A percentile compares a stretch with the other conserved stretches of the same genome.
Conservation (phyloP, 2,329 filamentous ascomycete genomes). For the Metarhizium sp. region DNA sequence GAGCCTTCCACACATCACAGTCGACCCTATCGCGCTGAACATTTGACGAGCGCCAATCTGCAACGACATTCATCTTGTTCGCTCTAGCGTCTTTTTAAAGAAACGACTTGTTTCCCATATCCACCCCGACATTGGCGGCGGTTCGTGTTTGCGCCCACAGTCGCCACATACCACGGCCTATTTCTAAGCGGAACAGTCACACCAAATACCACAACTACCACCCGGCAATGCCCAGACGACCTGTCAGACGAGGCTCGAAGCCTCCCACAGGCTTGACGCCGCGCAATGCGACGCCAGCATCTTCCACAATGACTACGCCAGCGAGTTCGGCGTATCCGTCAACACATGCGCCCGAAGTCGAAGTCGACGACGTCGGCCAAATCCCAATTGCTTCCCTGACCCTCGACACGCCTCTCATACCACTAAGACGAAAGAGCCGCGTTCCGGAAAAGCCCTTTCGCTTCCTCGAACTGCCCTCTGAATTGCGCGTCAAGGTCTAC, state of each 20-base stretch:
- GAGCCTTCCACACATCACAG: not conserved
- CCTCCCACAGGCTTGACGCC: slow-evolving; percentile 16
- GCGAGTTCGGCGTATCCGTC: slow-evolving; percentile 27
- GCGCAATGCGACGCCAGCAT: slow-evolving; percentile 16
- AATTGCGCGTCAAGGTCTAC: slow-evolving; percentile 63
- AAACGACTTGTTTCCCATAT: too few relatives aligned
- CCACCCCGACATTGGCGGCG: not conserved
- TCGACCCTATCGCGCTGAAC: not conserved
- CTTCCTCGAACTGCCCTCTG: slow-evolving; percentile 59
- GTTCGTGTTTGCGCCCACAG: slow-evolving; percentile 1
- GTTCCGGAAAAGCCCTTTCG: slow-evolving; percentile 41
- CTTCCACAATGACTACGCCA: slow-evolving; percentile 24
- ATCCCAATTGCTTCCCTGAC: slow-evolving; percentile 34
- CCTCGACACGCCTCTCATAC: slow-evolving; percentile 26
- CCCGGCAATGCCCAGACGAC: slow-evolving; percentile 15
- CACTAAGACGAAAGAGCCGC: slow-evolving; percentile 21
- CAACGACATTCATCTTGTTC: not conserved
- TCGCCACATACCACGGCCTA: not conserved
- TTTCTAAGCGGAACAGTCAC: not conserved
- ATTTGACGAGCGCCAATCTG: not conserved
- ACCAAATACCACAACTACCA: not conserved
- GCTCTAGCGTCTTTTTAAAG: not conserved
- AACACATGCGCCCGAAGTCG: slow-evolving; percentile 25
- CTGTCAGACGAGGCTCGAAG: slow-evolving; percentile 10
- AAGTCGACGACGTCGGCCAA: slow-evolving; percentile 29